phyloP scores from a whole-genome alignment of 2,329 filamentous ascomycete genomes.

The Epichloe sylvatica region DNA sequence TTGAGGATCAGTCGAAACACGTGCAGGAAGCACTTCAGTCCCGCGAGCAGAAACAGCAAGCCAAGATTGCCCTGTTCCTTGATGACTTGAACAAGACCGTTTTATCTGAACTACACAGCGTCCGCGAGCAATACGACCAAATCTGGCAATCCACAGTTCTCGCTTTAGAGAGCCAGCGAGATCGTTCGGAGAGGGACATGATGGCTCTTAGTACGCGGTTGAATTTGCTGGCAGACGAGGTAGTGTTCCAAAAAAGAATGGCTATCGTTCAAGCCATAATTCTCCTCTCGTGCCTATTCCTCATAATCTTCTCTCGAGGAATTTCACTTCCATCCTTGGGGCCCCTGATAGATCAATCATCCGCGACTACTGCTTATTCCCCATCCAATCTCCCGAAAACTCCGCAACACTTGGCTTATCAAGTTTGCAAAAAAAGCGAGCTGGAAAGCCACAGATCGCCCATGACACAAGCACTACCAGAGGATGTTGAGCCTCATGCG shows the following conservation, averaged over 20 bases:
- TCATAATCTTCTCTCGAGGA: slow-evolving; percentile 66
- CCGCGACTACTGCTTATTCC: slow-evolving; percentile 11
- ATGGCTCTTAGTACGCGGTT: slow-evolving; percentile 68
- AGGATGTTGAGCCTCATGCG: not conserved
- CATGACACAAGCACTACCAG: not conserved
- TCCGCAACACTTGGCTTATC: slow-evolving; percentile 5
- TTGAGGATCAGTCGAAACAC: slow-evolving; percentile 88
- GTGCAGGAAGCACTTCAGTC: slow-evolving; percentile 75
- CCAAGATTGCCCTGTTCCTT: slow-evolving; percentile 71
- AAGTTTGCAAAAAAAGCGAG: not conserved
- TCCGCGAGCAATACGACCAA: slow-evolving; percentile 82
- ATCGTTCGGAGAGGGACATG: slow-evolving; percentile 71
- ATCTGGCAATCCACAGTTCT: slow-evolving; percentile 93
- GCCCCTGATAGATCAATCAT: slow-evolving; percentile 16
- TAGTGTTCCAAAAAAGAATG: slow-evolving; percentile 78
- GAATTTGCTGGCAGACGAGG: slow-evolving; percentile 83
- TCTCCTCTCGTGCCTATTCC: slow-evolving; percentile 69
- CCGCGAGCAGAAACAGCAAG: slow-evolving; percentile 74
- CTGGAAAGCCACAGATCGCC: not conserved
- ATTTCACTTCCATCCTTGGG: slow-evolving; percentile 23
- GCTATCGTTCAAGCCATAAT: slow-evolving; percentile 82
- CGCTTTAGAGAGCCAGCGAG: slow-evolving; percentile 75
- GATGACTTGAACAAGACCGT: slow-evolving; percentile 80
- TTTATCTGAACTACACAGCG: slow-evolving; percentile 60
- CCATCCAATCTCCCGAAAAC: slow-evolving; percentile 9